Base-by-base conservation (phyloP, 108 stramenopile genomes). In the Nitzschia sp. region DNA sequence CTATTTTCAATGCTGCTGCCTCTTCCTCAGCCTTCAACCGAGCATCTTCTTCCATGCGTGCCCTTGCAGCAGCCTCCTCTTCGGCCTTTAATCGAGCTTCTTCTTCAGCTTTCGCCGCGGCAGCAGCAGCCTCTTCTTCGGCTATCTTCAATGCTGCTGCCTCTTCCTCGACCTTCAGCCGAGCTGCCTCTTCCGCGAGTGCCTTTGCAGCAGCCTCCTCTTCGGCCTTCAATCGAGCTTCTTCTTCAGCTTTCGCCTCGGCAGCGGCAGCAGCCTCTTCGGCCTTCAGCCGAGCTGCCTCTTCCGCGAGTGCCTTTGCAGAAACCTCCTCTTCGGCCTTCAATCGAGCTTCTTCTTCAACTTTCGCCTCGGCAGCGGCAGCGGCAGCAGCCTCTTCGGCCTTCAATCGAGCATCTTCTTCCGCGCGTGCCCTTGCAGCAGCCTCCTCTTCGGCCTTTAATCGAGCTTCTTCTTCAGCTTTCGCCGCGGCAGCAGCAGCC, bases 11-110 rank as follows among this genome's bases (percentile, higher is more conserved):
- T 1, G 0, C 18, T 13, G 18, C 1, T 31, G 28, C 31, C 5
- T 59, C 57, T 59, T 59, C 57, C 57, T 31, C 57, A 11, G 28
- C 57, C 8, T 59, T 32, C 15, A 31, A 8, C 9, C 28, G 28
- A 27, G 25, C 25, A 28, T 28, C 57, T 32, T 59, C 29, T 18
- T 8, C 25, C n/a, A 30, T 8, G 3, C 17, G 15, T 31, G 28
- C 57, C 5, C 3, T 59, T 28, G 27, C 30, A 17, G 5, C 57
- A 6, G 25, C 29, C 3, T 31, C 57, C 30, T 27, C 57, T 30
- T 59, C 57, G 4, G 8, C n/a, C 8, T 4, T 31, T 8, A 32
- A n/a, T 27, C 31, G 29, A 28, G 57, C 58, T 17, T 28, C 30
- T 59, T 59, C 58, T 11, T 59, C 58, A 18, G 26, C 58, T 33